Evolutionary conservation across 306 rosid genomes (phyloP).

Genomic region (Ziziphus jujuba): DNA sequence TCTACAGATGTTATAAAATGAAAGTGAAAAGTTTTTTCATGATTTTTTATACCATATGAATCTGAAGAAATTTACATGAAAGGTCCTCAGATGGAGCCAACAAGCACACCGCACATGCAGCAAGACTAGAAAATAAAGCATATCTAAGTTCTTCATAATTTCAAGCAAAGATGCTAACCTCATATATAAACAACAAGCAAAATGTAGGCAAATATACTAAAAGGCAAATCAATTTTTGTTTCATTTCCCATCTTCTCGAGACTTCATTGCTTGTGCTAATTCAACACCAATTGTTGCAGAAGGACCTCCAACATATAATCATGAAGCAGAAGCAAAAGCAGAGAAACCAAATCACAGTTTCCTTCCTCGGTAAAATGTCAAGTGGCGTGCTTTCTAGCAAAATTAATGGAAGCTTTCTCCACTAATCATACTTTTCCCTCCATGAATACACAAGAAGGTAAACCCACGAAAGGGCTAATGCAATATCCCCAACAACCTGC

Average conservation of each 20-base stretch:
- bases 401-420: background rate
- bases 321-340: background rate
- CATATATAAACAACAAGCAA: background rate
- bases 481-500: slow-evolving; percentile 70
- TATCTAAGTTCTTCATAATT: no score
- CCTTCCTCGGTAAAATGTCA: background rate
- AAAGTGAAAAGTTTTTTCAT: background rate
- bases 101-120: no score
- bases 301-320: background rate
- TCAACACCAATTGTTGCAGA: background rate
- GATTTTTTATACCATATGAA: background rate
- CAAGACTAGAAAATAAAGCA: no score
- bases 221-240: background rate
- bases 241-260: no score
- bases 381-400: background rate
- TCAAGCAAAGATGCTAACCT: no score
- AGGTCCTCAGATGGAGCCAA: background rate
- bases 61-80: slow-evolving; percentile 6
- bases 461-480: slow-evolving; percentile 76
- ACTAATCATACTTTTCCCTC: slow-evolving; percentile 89
- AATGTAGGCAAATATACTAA: background rate
- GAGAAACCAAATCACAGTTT: slow-evolving; percentile 8
- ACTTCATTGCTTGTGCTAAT: background rate
- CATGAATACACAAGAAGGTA: slow-evolving; percentile 69
- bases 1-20: no score